A percentile compares a stretch with the other conserved stretches of the same genome.
These are phyloP conservation scores for Phlebopus sp. DNA, from an alignment of 1,284 basidiomycete genomes.

Conservation along the genomic window DNA sequence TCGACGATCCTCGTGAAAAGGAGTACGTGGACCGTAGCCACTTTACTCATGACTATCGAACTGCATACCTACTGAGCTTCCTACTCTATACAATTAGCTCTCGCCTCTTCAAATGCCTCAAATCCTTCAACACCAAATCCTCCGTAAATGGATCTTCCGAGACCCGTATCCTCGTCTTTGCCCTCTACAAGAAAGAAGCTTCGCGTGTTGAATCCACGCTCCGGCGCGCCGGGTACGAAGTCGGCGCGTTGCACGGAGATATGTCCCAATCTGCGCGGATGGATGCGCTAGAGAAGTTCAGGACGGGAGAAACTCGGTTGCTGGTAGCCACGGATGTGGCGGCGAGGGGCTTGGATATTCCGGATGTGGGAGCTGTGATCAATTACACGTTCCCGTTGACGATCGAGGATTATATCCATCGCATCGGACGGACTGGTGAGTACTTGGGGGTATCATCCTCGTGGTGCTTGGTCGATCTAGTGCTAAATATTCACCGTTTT, in stretches of 20 bases:
- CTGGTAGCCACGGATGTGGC: conserved; percentile 98
- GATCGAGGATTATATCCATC: conserved; percentile 95
- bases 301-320: conserved; percentile 77
- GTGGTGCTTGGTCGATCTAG: background rate
- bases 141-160: conserved; percentile 46
- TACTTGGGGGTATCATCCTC: conserved; percentile 6
- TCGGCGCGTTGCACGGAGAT: conserved; percentile 92
- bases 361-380: conserved; percentile 88
- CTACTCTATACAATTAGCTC: conserved; percentile 43
- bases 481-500: conserved; percentile 11
- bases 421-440: conserved; percentile 90
- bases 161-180: conserved; percentile 88
- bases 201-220: conserved; percentile 86
- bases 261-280: conserved; percentile 86
- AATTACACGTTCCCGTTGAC: conserved; percentile 98
- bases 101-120: conserved; percentile 66
- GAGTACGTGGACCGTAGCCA: conserved; percentile 53
- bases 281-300: conserved; percentile 88
- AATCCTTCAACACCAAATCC: conserved; percentile 62
- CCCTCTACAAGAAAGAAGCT: conserved; percentile 97
- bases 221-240: conserved; percentile 75
- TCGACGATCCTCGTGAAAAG: conserved; percentile 85
- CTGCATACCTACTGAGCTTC: background rate
- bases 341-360: conserved; percentile 95
- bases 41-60: background rate